Base-by-base conservation (phyloP, 2,329 filamentous ascomycete genomes). In the Colletotrichum eremochloae region DNA sequence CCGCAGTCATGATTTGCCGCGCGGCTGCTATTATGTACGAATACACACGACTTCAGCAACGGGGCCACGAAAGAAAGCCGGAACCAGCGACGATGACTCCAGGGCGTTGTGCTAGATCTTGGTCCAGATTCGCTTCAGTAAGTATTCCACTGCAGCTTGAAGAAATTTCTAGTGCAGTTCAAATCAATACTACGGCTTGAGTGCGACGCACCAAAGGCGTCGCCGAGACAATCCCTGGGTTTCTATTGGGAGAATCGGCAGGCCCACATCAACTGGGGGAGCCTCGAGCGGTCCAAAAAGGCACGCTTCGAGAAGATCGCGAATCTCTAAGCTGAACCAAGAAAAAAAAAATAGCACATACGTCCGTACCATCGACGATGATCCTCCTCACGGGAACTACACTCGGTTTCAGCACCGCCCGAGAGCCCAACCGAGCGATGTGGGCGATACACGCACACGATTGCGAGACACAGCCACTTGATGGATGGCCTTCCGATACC, bases 261-360 rank as follows among this genome's bases (percentile, higher is more conserved):
- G 53, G 44, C 50, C 44, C 55, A 61, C 55, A 71, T 48, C 46
- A 52, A 20, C 33, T 8, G 8, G 18, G 20, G 42, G 33, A 53
- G 57, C 65, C 58, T 69, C 66, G 55, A 56, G 60, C 60, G 53
- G 29, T 69, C 66, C n/a, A 56, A 69, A 71, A 50, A 44, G 69
- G 69, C 29, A 72, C 58, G 52, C 60, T 72, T 72, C 69, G 66
- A 72, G 66, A 72, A 72, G 46, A 68, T 68, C 44, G 52, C 56
- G 48, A 42, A 20, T 48, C 69, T 69, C 66, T 24, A 61, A 69
- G 69, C 68, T 62, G 57, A 29, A 33, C 56, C 44, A 44, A 29
- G 9, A n/a, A 5, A 40, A 6, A 2, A 9, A 36, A 5, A 46
- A 6, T n/a, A 44, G 15, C 18, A 44, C 42, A 15, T 44, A 44